Evolutionary conservation across 495 filamentous ascomycete species (phyloP), one percentile per base, ranked within the genome.

Genomic region (Apodospora peruviana): DNA sequence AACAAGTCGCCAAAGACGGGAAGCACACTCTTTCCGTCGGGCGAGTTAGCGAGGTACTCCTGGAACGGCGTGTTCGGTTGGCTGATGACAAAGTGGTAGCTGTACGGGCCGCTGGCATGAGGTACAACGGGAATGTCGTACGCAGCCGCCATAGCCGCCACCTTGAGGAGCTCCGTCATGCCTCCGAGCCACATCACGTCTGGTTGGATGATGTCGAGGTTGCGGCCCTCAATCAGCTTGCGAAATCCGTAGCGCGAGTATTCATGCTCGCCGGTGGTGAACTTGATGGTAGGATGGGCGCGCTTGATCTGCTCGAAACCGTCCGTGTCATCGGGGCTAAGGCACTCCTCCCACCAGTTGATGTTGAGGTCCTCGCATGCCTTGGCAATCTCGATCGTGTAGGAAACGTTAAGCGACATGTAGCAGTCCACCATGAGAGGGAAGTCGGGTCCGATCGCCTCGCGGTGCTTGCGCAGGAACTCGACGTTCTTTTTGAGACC

Each of bases 151-250:
- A 91, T 84, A 17, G 89, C 86, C 10, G 90, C 81, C 47, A 95
- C 81, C 67, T 88, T 91, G 55, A 95, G 85, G 39, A 96, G 76
- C 67, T 95, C 90, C 1, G 90, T 96, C 76, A 96, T 67, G 50
- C 90, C 90, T 43, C 90, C 90, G 10, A 95, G 78, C 90, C 90
- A 96, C 90, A 95, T 96, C 39, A 96, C 88, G 59, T 96, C 90
- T 5, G 90, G 90, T 64, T 95, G 90, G 59, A 96, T 79, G 64
- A 96, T 95, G 60, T 95, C 89, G 46, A 96, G 68, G 63, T 94
- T 91, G 48, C 90, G 87, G 41, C 87, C 87, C 65, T 95, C 88
- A 50, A 96, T 86, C 17, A 95, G 76, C 74, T 94, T 93, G 45
- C 90, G 87, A 83, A 96, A 95, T 9, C 90, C 90, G 62, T 87